Evolutionary conservation across 2,329 filamentous ascomycete species (phyloP), one percentile per base, ranked within the genome.

Genomic region (Chrysosporium keratinophilum): DNA sequence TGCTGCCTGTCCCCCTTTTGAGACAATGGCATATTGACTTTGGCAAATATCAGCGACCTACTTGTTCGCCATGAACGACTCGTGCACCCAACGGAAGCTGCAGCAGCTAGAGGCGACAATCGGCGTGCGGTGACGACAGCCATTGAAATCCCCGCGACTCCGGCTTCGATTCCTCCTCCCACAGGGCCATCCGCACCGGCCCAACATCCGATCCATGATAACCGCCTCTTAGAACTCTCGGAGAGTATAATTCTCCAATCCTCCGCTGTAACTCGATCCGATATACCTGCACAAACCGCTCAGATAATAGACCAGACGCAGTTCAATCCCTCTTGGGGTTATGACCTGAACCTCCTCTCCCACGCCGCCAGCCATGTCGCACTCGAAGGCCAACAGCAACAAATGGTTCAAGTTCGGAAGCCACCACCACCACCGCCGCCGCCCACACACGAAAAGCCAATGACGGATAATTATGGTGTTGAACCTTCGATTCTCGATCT

Each of bases 271-370:
- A 59, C 62, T 52, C 60, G 66, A 52, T 63, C 69, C 49, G 65
- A 72, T 61, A 62, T 71, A 55, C 64, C 69, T 50, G 60, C 65
- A 5, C 19, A 69, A 71, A 43, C 42, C 14, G 17, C 61, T 12
- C 63, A 69, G 10, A 67, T 72, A 48, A 64, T 73, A 52, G 71
- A 71, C 46, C 67, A 71, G 49, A 63, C 70, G n/a, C 69, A 73
- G 42, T 73, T 74, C 58, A 74, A 75, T 62, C 73, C 72, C 3
- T 74, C 72, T 5, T 75, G 73, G 73, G 73, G 73, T n/a, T 75
- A 75, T 58, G 73, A 75, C 54, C 59, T 75, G 54, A 75, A 75
- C 55, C 64, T 75, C 14, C 62, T 75, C 33, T 75, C 73, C 9
- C 73, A 75, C 63, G 73, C 73, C 23, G 73, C 73, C 10, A 75